phyloP scores from a whole-genome alignment of 345 rosid species.

The Eucalyptus leucophloia region DNA sequence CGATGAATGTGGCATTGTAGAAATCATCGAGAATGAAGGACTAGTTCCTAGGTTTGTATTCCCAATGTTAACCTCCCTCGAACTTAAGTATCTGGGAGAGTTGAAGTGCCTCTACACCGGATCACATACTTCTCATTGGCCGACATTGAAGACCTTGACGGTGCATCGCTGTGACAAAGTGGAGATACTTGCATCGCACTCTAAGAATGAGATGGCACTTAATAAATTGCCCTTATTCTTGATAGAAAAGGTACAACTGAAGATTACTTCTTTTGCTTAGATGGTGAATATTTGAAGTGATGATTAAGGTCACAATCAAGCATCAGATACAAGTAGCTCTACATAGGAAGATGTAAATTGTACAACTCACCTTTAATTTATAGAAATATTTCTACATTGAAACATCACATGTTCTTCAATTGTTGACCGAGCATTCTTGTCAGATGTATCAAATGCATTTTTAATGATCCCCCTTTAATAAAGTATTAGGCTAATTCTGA shows the following conservation, averaged over 20 bases:
- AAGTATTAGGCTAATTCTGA: background rate
- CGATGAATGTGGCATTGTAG: background rate
- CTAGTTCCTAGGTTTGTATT: fast-evolving
- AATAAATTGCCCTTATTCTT: background rate
- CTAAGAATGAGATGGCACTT: background rate
- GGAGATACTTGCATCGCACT: background rate
- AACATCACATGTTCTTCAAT: background rate
- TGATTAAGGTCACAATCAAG: background rate
- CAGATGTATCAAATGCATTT: background rate
- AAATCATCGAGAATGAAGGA: background rate
- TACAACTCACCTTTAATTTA: background rate
- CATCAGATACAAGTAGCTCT: background rate
- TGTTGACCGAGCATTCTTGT: background rate
- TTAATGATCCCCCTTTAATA: background rate
- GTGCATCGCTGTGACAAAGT: background rate
- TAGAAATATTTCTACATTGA: background rate
- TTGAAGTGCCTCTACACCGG: background rate
- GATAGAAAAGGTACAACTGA: background rate
- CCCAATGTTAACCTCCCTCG: background rate
- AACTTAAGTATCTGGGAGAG: background rate
- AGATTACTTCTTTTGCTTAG: background rate
- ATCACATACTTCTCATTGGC: background rate
- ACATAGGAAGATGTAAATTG: background rate
- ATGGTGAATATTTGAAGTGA: background rate
- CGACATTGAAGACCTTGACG: background rate